Evolutionary conservation across 139 green algal species (phyloP).

Genomic region (Auxenochlorella protothecoides): DNA sequence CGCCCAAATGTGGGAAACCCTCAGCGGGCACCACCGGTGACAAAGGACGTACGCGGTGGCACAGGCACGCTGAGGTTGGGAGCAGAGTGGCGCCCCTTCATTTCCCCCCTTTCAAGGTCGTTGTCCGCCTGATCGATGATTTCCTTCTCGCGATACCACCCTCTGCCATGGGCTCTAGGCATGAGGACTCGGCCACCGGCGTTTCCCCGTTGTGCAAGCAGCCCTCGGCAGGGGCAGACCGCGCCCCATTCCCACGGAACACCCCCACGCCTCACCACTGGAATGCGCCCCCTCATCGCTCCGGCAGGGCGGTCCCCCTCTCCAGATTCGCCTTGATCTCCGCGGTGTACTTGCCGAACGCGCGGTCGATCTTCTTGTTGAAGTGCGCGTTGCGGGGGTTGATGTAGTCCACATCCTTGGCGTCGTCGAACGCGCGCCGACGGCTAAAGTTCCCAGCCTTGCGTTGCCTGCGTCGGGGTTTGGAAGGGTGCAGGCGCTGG

Average conservation of each 20-base stretch:
- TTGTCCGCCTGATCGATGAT: conserved; percentile 8
- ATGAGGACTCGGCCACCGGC: conserved; percentile 22
- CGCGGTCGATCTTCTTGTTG: conserved; percentile 94
- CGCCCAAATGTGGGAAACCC: too few relatives aligned
- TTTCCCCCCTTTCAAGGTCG: background rate
- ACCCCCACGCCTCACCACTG: too few relatives aligned
- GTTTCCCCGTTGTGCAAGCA: background rate
- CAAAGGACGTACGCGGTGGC: too few relatives aligned
- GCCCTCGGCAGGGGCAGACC: too few relatives aligned
- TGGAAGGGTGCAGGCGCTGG: background rate
- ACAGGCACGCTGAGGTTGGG: too few relatives aligned
- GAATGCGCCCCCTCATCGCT: conserved; percentile 29
- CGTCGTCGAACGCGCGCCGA: conserved; percentile 49
- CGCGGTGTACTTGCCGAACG: conserved; percentile 65
- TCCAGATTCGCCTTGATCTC: conserved; percentile 98
- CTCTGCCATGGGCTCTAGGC: conserved; percentile 1
- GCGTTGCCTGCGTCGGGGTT: conserved; percentile 8
- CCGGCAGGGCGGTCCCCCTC: conserved; percentile 89
- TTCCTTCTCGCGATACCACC: conserved; percentile 19
- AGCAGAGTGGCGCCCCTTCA: background rate
- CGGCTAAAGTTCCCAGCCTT: conserved; percentile 58
- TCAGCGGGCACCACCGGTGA: too few relatives aligned
- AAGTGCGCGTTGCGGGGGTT: conserved; percentile 93
- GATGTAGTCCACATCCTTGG: conserved; percentile 90
- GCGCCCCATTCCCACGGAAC: too few relatives aligned